Base-by-base conservation (phyloP, 2,329 filamentous ascomycete genomes). In the Ophiostoma sp. region DNA sequence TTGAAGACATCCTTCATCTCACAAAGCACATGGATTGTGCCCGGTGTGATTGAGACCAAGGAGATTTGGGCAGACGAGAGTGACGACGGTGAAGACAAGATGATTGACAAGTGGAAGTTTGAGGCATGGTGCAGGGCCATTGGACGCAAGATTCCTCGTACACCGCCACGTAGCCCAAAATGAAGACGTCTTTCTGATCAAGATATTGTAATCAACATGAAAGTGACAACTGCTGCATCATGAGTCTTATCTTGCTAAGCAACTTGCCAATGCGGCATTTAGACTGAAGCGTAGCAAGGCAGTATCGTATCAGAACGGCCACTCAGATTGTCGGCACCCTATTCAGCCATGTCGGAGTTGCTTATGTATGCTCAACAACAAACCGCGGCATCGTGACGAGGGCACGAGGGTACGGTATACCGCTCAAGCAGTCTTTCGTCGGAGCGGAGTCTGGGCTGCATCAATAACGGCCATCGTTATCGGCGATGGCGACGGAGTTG, bases 31-130 rank as follows among this genome's bases (percentile, higher is more conserved):
- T 69, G 66, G 66, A 69, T 69, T n/a, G 66, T 42, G 4, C 45
- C n/a, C 8, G 48, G 66, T 12, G 48, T 69, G 4, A 19, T 69
- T 2, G 48, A 39, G 48, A 69, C 66, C 5, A 55, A 55, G 11
- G 48, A 36, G 15, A 39, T 55, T 1, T 69, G 66, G 66, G 3
- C n/a, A 4, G 66, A 19, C 17, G 9, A 15, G 3, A 48, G 25
- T 19, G 48, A 55, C 31, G 66, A 2, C 3, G 19, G 22, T 2
- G 42, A 69, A 2, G 64, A 50, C 42, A 48, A 48, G 15, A 69
- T 69, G 66, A 69, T 69, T 69, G 66, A 55, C 1, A 69, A 28
- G 48, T 69, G 66, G 48, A 69, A 69, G 33, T 69, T 69, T 39
- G 66, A 69, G 15, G 66, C 66, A 4, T 69, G 48, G 48, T 69